phyloP scores from a whole-genome alignment of 176 grass and related monocot genomes.

The Oryza glaberrima region DNA sequence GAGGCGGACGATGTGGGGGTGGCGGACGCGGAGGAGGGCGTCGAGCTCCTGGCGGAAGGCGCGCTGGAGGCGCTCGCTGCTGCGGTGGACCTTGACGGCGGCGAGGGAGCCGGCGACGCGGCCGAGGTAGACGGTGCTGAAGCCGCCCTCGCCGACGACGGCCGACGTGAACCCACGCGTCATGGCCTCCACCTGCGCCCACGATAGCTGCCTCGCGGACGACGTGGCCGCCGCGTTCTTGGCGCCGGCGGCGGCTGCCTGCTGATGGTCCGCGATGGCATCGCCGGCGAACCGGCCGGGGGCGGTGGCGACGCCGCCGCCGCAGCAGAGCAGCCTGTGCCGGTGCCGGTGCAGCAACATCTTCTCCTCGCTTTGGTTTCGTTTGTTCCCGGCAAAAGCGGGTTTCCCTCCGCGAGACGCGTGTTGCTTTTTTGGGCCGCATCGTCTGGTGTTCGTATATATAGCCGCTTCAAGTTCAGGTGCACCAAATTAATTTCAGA shows the following conservation, averaged over 20 bases:
- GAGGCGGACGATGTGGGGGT: conserved; percentile 83
- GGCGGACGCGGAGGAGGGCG: conserved; percentile 73
- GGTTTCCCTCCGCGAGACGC: conserved; percentile 8
- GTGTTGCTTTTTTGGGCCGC: neutral
- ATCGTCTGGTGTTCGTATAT: neutral
- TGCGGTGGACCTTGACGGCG: conserved; percentile 84
- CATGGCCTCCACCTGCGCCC: conserved; percentile 83
- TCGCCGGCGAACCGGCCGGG: too few relatives aligned
- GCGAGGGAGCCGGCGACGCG: conserved; percentile 57
- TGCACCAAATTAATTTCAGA: neutral
- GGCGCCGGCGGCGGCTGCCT: neutral
- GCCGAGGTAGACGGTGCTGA: conserved; percentile 89
- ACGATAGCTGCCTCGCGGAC: conserved; percentile 48
- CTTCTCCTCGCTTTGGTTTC: neutral
- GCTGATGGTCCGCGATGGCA: neutral
- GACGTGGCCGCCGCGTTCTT: neutral
- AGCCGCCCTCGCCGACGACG: conserved; percentile 83
- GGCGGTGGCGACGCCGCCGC: conserved; percentile 10
- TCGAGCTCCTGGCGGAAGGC: conserved; percentile 86
- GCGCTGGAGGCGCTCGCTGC: conserved; percentile 80
- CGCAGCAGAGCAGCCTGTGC: conserved; percentile 56
- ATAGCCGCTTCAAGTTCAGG: conserved; percentile 5
- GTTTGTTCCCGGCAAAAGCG: neutral
- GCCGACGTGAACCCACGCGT: conserved; percentile 65
- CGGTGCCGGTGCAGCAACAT: conserved; percentile 45